Base-by-base conservation (phyloP, 2,329 filamentous ascomycete genomes). In the Alternaria postmessia region DNA sequence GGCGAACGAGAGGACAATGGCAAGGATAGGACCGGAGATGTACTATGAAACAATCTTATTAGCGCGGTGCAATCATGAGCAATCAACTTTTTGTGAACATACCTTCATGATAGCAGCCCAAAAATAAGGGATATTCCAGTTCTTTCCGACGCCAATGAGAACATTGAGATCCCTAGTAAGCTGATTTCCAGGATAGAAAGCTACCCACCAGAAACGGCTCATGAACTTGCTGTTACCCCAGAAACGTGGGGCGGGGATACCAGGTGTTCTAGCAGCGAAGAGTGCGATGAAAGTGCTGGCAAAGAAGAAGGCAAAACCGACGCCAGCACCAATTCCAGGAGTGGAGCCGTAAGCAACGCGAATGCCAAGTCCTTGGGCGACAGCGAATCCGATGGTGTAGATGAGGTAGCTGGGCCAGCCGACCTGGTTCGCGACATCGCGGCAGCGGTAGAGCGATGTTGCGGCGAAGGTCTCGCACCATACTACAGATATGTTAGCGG, bases 161-260 rank as follows among this genome's bases (percentile, higher is more conserved):
- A 78, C 68, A 56, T 86, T 86, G 41, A 86, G 78, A 62, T 86
- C 84, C n/a, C 78, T 79, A n/a, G 81, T 78, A 16, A 86, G 79
- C 75, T 86, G 85, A 62, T 86, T 82, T 48, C 83, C 84, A 18
- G 83, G 86, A 72, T 86, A 86, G 63, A 85, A 83, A 1, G 75
- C 75, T 9, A 85, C 18, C 55, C 42, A 53, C 81, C 83, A 86
- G 46, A 85, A 38, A 1, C 53, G 53, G 26, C 43, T 55, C 16
- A 55, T 1, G 24, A 48, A 41, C 16, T 22, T 24, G 32, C 16
- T 55, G 76, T n/a, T 68, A 71, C 5, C 70, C 69, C 80, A 85
- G 60, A 81, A 79, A 9, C 73, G 71, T 0, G 81, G 75, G 0
- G 80, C 79, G 2, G 67, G 66, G 3, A 73, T 69, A 36, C 79